Base-by-base conservation (phyloP, 495 filamentous ascomycete genomes). In the Aspergillus sclerotiicarbonarius region DNA sequence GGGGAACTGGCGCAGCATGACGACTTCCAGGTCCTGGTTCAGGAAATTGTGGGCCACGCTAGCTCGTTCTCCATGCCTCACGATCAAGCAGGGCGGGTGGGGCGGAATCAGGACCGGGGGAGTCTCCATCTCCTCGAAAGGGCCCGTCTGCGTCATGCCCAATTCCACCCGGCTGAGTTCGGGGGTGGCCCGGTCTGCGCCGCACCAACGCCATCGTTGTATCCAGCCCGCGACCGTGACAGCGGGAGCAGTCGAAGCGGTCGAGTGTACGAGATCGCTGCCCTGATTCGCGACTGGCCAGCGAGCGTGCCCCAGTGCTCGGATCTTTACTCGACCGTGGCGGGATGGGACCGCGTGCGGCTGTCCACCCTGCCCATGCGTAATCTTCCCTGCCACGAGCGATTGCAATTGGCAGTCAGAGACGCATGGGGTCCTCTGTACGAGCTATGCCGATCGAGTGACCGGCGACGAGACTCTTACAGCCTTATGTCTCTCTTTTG, bases 1-100 rank as follows among this genome's bases (percentile, higher is more conserved):
- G 64, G 71, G 4, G 62, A 71, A 5, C 47, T 83, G 1, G 71
- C 80, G 3, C 84, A 88, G 57, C 78, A 87, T 35, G 57, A 71
- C 18, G 69, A 61, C 0, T 85, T 86, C 46, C 67, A 64, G 43
- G 53, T 33, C 10, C 31, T 54, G 6, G 83, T 77, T 7, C 25
- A 51, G 41, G 60, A 60, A 10, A 79, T 85, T 29, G 69, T 78
- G 12, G 54, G 71, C 8, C 67, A 80, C 44, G 72, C 49, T 7
- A 20, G 39, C 13, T 53, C 33, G 16, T 61, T 71, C 3, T 46
- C 31, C 43, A 41, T 16, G 15, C 47, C 59, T 18, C 46, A 63
- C 37, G 57, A 54, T 18, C 16, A 18, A 25, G 29, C 25, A n/a
- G 51, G n/a, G 32, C 43, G 39, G 15, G 51, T 20, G 47, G 58